Percentiles rank a stretch among this genome's conserved stretches.
Evolutionary conservation across 2,329 filamentous ascomycete genomes (phyloP).

Genomic region (Incumbomyces lentus): DNA sequence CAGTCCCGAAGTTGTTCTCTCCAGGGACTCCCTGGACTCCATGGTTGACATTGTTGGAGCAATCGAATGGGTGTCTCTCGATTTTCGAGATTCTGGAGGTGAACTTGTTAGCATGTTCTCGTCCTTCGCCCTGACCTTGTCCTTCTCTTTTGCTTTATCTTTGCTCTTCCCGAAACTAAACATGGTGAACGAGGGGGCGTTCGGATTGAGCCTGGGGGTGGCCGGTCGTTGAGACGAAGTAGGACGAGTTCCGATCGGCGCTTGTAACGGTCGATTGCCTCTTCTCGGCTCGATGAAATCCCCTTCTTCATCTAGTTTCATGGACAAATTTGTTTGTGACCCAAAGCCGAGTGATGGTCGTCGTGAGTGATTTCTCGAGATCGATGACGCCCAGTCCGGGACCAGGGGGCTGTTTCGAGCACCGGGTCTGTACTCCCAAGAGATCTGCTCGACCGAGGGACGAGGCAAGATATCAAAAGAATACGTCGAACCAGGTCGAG

Average conservation of each 20-base stretch:
- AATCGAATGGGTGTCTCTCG: slow-evolving; percentile 35
- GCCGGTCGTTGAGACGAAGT: slow-evolving; percentile 39
- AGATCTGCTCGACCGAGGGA: slow-evolving; percentile 64
- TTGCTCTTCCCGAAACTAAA: slow-evolving; percentile 47
- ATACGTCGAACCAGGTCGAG: slow-evolving; percentile 42
- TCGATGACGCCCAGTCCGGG: slow-evolving; percentile 49
- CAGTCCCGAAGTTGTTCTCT: slow-evolving; percentile 35
- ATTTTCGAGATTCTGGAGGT: slow-evolving; percentile 35
- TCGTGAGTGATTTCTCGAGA: slow-evolving; percentile 68
- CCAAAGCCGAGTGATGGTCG: slow-evolving; percentile 63
- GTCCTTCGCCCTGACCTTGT: slow-evolving; percentile 22
- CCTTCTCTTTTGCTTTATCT: slow-evolving; percentile 32
- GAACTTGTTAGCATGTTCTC: slow-evolving; percentile 29
- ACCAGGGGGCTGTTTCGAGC: slow-evolving; percentile 44
- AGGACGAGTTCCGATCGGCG: slow-evolving; percentile 71
- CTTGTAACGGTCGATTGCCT: slow-evolving; percentile 45
- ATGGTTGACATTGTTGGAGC: slow-evolving; percentile 30
- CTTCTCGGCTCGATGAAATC: slow-evolving; percentile 26
- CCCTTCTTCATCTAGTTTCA: slow-evolving; percentile 41
- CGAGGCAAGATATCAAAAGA: slow-evolving; percentile 55
- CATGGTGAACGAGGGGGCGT: slow-evolving; percentile 77
- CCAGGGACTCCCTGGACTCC: slow-evolving; percentile 39
- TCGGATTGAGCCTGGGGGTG: slow-evolving; percentile 65
- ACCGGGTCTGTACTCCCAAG: slow-evolving; percentile 56
- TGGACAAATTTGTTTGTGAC: slow-evolving; percentile 53